These are phyloP conservation scores for Lepidium didymum DNA, from an alignment of 345 rosid species.

Conservation along the genomic window DNA sequence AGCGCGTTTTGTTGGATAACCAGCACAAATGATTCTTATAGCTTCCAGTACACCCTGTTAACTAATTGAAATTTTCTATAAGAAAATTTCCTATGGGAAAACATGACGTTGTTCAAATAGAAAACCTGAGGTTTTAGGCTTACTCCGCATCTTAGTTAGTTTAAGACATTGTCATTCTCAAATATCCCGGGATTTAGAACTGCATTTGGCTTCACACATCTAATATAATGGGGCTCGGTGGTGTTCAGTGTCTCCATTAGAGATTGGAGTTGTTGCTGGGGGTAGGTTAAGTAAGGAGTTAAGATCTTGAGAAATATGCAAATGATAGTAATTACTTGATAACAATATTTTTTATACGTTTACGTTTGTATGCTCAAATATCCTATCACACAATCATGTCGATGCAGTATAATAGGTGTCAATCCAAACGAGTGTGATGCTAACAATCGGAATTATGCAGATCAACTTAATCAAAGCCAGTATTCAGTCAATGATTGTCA, in stretches of 20 bases:
- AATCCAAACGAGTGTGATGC: too few relatives aligned
- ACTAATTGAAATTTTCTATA: not conserved
- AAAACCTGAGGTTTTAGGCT: conserved; percentile 14
- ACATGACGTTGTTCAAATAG: conserved; percentile 5
- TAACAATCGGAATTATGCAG: too few relatives aligned
- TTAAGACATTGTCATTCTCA: conserved; percentile 48
- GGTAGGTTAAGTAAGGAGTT: conserved; percentile 22
- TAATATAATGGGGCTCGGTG: conserved; percentile 59
- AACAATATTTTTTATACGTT: too few relatives aligned
- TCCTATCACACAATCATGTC: too few relatives aligned
- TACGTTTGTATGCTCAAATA: too few relatives aligned
- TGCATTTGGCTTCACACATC: conserved; percentile 66
- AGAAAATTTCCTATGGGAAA: not conserved
- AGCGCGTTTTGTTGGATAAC: conserved; percentile 75
- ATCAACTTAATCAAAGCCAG: too few relatives aligned
- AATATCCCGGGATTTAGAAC: conserved; percentile 50
- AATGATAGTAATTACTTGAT: not conserved
- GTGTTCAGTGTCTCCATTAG: conserved; percentile 57
- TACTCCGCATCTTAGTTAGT: conserved; percentile 63
- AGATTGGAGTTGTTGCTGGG: conserved; percentile 63
- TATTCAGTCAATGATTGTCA: too few relatives aligned
- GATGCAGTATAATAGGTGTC: too few relatives aligned
- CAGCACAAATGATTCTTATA: conserved; percentile 78
- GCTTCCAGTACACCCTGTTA: conserved; percentile 87
- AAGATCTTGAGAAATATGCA: conserved; percentile 2